A percentile compares a stretch with the other conserved stretches of the same genome.
Evolutionary conservation across 1,139 yeast species (phyloP).

Genomic region (Nematodospora anomalae): DNA sequence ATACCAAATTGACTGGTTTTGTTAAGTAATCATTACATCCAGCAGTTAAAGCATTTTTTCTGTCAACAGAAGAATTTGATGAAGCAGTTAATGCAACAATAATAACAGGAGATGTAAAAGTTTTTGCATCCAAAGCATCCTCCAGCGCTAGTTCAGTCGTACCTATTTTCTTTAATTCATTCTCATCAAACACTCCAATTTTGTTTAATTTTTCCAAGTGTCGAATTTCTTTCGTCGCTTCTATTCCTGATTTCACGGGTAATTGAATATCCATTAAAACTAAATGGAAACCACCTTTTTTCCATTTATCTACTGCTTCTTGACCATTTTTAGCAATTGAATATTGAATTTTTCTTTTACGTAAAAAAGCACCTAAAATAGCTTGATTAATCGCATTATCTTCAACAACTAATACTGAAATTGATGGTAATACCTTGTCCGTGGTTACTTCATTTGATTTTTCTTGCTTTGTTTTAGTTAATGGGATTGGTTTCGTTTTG

Average conservation of each 20-base stretch:
- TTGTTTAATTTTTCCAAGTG: conserved; percentile 76
- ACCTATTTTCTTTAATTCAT: conserved; percentile 29
- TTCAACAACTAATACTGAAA: conserved; percentile 90
- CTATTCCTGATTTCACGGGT: conserved; percentile 55
- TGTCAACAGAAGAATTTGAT: conserved; percentile 76
- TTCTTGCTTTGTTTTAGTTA: conserved; percentile 7
- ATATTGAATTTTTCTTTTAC: conserved; percentile 81
- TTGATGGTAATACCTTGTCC: conserved; percentile 66
- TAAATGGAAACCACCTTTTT: conserved; percentile 43
- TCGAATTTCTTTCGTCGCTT: conserved; percentile 50
- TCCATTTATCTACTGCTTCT: conserved; percentile 46
- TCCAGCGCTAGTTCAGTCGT: conserved; percentile 27
- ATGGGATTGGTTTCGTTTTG: neutral
- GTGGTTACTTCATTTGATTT: conserved; percentile 25
- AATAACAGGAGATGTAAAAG: conserved; percentile 86
- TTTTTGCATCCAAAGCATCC: conserved; percentile 53
- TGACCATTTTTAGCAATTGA: conserved; percentile 65
- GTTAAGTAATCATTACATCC: conserved; percentile 97
- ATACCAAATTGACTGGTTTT: conserved; percentile 92
- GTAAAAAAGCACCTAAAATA: conserved; percentile 86
- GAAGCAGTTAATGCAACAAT: conserved; percentile 96
- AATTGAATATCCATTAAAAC: conserved; percentile 57
- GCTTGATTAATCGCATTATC: conserved; percentile 94
- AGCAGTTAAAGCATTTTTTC: conserved; percentile 88
- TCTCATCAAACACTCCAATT: conserved; percentile 74